phyloP scores from a whole-genome alignment of 2,329 filamentous ascomycete genomes.

The Emydomyces testavorans region DNA sequence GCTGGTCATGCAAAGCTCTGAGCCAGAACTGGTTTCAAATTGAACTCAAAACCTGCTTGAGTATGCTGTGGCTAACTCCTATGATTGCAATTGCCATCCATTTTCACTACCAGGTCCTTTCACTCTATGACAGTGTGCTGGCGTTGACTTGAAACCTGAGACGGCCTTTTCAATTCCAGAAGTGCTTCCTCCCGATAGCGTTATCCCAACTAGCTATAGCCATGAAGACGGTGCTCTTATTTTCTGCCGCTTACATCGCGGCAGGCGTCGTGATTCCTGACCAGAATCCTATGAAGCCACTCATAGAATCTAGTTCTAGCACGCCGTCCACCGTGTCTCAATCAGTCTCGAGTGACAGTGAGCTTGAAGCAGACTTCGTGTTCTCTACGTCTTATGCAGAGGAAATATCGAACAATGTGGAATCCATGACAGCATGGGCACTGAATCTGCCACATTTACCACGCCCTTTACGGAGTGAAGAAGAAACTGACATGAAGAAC shows the following conservation, averaged over 20 bases:
- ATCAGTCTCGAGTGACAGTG: not conserved
- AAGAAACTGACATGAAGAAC: not conserved
- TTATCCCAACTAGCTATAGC: not conserved
- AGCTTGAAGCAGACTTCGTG: not conserved
- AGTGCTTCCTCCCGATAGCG: too few relatives aligned
- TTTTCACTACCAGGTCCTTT: too few relatives aligned
- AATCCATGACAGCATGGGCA: not conserved
- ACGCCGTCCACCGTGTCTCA: not conserved
- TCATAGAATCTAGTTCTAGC: not conserved
- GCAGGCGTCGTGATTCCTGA: slow-evolving; percentile 42
- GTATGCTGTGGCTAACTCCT: too few relatives aligned
- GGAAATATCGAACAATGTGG: slow-evolving; percentile 3
- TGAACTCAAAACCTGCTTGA: too few relatives aligned
- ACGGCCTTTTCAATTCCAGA: too few relatives aligned
- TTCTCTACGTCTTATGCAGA: not conserved
- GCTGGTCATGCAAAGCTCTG: not conserved
- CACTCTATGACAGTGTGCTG: too few relatives aligned
- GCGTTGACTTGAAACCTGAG: too few relatives aligned
- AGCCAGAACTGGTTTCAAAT: not conserved
- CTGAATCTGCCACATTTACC: not conserved
- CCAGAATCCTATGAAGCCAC: slow-evolving; percentile 34
- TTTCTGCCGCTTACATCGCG: slow-evolving; percentile 38
- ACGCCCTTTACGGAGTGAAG: not conserved
- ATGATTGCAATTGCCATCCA: too few relatives aligned
- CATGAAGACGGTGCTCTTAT: slow-evolving; percentile 40